A percentile compares a stretch with the other conserved stretches of the same genome.
Conservation (phyloP, 371 early-diverging fungal genomes). For the Lichtheimia ornata region DNA sequence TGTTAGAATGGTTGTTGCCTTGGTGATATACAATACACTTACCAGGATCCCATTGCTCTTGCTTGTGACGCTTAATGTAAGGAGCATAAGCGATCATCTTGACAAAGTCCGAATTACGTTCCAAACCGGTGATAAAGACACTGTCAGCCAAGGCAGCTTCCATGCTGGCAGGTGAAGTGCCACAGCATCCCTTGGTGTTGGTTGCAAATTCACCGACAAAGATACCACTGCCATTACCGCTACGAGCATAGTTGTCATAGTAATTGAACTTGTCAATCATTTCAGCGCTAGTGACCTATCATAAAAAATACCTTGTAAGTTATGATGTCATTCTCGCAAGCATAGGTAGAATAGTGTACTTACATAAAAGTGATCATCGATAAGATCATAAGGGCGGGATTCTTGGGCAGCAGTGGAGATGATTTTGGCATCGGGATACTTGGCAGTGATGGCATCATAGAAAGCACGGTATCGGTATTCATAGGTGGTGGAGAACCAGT, state of each 20-base stretch:
- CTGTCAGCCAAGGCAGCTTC: constrained; percentile 30
- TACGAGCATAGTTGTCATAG: constrained; percentile 12
- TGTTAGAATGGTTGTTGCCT: not conserved
- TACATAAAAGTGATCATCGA: constrained; percentile 26
- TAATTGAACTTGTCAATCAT: constrained; percentile 12
- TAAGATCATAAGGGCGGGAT: constrained; percentile 11
- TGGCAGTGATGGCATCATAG: constrained; percentile 24
- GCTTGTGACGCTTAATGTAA: constrained; percentile 21
- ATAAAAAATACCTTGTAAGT: no score
- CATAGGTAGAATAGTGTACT: not conserved
- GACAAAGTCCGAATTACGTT: constrained; percentile 30
- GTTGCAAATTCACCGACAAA: constrained; percentile 31
- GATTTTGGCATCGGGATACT: constrained; percentile 17
- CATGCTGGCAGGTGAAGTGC: constrained; percentile 22
- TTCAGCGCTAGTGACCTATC: not conserved
- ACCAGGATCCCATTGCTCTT: constrained; percentile 32
- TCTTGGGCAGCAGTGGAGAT: constrained; percentile 19
- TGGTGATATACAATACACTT: constrained; percentile 1
- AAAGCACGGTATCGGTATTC: constrained; percentile 24
- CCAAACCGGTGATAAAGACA: constrained; percentile 25
- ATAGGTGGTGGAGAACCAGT: constrained; percentile 24
- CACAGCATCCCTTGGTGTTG: constrained; percentile 22
- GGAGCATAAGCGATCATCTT: constrained; percentile 32
- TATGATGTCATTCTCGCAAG: no score
- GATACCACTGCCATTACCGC: constrained; percentile 8